phyloP scores from a whole-genome alignment of 2,329 filamentous ascomycete species.

The Dactylellina leptospora region DNA sequence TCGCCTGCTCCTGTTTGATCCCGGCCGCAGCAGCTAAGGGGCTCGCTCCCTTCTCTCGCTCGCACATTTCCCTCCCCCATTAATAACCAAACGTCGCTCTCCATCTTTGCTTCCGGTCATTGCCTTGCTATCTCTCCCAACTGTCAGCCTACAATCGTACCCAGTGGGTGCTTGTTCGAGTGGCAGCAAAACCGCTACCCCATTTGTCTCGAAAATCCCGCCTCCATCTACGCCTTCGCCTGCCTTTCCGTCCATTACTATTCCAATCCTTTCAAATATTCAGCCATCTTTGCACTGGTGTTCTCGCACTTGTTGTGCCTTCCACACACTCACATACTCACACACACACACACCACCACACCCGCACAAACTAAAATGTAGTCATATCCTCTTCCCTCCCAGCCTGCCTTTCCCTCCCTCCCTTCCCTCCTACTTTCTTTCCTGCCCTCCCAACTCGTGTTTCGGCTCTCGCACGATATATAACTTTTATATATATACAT shows the following conservation, averaged over 20 bases:
- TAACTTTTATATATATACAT: neutral
- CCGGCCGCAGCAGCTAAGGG: neutral
- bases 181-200: neutral
- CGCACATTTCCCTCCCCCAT: neutral
- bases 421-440: neutral
- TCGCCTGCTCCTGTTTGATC: neutral
- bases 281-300: neutral
- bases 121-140: slow-evolving; percentile 4
- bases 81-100: too few relatives aligned
- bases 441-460: neutral
- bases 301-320: too few relatives aligned
- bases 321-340: too few relatives aligned
- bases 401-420: neutral
- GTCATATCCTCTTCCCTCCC: slow-evolving; percentile 22
- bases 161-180: neutral
- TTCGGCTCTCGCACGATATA: neutral
- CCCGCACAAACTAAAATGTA: slow-evolving; percentile 37
- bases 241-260: neutral
- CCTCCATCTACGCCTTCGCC: slow-evolving; percentile 21
- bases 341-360: too few relatives aligned
- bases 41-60: neutral
- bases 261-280: slow-evolving; percentile 13
- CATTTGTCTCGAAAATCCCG: neutral
- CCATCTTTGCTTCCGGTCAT: slow-evolving; percentile 11
- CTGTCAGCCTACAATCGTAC: slow-evolving; percentile 12